These are phyloP conservation scores for Ophiostoma fasciatum DNA, from an alignment of 2,329 filamentous ascomycete genomes.

Conservation along the genomic window DNA sequence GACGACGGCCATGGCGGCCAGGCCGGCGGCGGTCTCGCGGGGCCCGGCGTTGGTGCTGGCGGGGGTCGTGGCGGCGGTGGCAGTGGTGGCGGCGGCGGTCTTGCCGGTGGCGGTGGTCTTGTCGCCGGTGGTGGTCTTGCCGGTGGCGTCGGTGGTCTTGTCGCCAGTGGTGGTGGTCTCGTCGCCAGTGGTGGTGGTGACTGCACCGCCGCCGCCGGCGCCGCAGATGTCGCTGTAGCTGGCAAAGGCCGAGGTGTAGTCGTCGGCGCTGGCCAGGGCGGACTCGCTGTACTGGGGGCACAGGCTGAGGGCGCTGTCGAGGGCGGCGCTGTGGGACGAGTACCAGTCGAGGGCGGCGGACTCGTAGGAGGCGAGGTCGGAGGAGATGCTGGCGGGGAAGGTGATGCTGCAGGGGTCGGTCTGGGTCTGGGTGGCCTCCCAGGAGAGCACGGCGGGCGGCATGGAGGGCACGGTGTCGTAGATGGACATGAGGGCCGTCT, in stretches of 20 bases:
- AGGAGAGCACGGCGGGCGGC: constrained; percentile 12
- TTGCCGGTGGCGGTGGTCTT: constrained; percentile 1
- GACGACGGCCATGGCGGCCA: constrained; percentile 1
- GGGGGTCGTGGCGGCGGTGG: not conserved
- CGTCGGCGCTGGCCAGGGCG: no score
- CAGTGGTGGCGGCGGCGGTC: not conserved
- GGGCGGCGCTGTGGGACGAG: constrained; percentile 11
- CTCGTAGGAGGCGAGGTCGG: constrained; percentile 12
- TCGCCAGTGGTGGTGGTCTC: not conserved
- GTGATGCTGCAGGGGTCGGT: constrained; percentile 15
- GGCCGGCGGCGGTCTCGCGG: constrained; percentile 2
- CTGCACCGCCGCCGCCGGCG: not conserved
- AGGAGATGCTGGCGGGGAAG: constrained; percentile 13
- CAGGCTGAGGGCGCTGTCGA: constrained; percentile 12
- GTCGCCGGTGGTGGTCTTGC: not conserved
- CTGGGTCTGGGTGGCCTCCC: constrained; percentile 8
- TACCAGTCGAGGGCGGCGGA: constrained; percentile 14
- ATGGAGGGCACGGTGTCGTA: constrained; percentile 14
- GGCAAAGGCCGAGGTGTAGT: no score
- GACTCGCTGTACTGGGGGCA: constrained; percentile 15
- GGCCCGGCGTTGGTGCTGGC: constrained; percentile 4
- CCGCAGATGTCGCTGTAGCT: constrained; percentile 2
- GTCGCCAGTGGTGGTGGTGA: not conserved
- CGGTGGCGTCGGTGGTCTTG: not conserved
- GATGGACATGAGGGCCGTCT: constrained; percentile 10